Conservation (phyloP, 139 green algal species). For the Nannochloris sp. region DNA sequence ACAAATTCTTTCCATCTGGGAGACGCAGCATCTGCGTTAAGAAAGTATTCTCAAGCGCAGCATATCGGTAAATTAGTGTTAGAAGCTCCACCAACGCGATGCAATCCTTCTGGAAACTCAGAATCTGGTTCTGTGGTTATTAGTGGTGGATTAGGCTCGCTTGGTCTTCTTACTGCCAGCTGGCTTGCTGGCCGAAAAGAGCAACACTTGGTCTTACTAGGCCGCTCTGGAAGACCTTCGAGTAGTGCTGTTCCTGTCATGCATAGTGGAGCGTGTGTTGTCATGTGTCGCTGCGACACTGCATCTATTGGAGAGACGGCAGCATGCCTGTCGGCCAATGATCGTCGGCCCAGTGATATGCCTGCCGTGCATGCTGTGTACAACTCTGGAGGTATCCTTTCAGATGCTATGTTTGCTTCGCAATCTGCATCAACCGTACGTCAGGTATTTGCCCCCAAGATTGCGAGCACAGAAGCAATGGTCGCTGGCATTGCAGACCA, state of each 20-base stretch:
- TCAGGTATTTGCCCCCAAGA: conserved; percentile 44
- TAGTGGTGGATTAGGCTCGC: conserved; percentile 21
- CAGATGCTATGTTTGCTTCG: conserved; percentile 44
- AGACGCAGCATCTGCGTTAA: conserved; percentile 42
- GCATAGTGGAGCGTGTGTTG: neutral
- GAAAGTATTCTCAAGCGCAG: conserved; percentile 61
- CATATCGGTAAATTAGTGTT: conserved; percentile 81
- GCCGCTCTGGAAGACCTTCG: conserved; percentile 17
- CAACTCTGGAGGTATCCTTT: conserved; percentile 58
- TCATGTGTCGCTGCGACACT: conserved; percentile 19
- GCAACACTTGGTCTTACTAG: conserved; percentile 13
- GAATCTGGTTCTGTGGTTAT: conserved; percentile 2
- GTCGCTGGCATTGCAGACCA: neutral
- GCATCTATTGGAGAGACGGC: conserved; percentile 5
- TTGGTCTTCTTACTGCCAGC: conserved; percentile 36
- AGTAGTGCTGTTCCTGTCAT: neutral
- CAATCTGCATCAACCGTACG: conserved; percentile 36
- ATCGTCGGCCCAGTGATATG: too few species aligned
- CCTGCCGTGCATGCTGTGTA: conserved; percentile 17
- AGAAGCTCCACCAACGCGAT: neutral
- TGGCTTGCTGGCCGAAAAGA: conserved; percentile 39
- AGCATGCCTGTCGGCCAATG: neutral
- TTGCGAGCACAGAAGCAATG: neutral
- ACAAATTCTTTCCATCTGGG: conserved; percentile 24
- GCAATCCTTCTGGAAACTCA: neutral